These are phyloP conservation scores for Microsporum ferrugineum DNA, from an alignment of 2,329 filamentous ascomycete genomes.

Conservation along the genomic window DNA sequence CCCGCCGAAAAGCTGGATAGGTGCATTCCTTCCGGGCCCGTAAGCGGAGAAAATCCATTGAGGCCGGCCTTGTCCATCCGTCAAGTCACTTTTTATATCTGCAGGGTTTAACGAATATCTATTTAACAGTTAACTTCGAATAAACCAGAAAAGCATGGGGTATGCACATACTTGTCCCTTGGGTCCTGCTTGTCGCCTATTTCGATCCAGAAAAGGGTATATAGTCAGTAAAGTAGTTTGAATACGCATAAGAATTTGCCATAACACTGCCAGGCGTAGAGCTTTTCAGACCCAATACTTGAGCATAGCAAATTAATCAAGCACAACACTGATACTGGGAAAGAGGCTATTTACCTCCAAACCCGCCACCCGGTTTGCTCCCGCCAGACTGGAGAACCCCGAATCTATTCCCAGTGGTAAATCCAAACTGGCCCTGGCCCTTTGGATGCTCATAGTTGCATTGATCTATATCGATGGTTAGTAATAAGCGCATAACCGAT, in stretches of 20 bases:
- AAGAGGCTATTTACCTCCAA: conserved; percentile 11
- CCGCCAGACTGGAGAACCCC: conserved; percentile 35
- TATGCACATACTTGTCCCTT: not conserved
- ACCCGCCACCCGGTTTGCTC: conserved; percentile 14
- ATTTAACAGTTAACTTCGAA: conserved; percentile 3
- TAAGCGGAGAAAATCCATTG: conserved; percentile 82
- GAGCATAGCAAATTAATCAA: not conserved
- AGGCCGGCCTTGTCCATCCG: conserved; percentile 51
- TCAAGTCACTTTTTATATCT: conserved; percentile 55
- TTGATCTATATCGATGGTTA: conserved; percentile 33
- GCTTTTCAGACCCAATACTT: not conserved
- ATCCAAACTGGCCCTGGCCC: conserved; percentile 14
- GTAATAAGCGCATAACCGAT: conserved; percentile 1
- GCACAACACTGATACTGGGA: not conserved
- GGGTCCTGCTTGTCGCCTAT: not conserved
- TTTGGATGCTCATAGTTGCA: conserved; percentile 44
- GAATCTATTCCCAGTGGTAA: conserved; percentile 47
- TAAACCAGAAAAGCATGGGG: not conserved
- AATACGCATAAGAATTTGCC: not conserved
- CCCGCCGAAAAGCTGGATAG: conserved; percentile 74
- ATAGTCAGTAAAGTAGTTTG: not conserved
- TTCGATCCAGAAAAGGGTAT: not conserved
- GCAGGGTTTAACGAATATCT: conserved; percentile 47
- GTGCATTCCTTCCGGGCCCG: conserved; percentile 63
- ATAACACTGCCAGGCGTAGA: not conserved